These are phyloP conservation scores for Phoma sp. DNA, from an alignment of 2,329 filamentous ascomycete species.

Conservation along the genomic window DNA sequence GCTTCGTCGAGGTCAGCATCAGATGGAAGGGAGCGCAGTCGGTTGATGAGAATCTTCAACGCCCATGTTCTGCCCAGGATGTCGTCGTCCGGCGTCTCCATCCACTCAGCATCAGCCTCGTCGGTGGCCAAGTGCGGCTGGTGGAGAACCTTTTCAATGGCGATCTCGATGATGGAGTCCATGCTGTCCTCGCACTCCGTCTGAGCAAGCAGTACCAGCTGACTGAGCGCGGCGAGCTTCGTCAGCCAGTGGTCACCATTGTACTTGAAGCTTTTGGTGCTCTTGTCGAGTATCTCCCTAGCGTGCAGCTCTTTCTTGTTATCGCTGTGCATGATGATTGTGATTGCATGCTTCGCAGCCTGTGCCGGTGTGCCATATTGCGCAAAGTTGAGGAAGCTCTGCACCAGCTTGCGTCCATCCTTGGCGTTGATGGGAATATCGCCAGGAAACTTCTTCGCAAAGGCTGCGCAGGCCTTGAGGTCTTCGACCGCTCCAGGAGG, in stretches of 20 bases:
- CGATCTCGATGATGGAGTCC: constrained; percentile 79
- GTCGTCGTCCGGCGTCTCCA: constrained; percentile 74
- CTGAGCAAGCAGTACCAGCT: constrained; percentile 76
- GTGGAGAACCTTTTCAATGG: constrained; percentile 75
- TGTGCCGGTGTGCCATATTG: constrained; percentile 80
- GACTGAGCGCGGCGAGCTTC: constrained; percentile 73
- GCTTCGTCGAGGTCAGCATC: constrained; percentile 56
- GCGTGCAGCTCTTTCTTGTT: constrained; percentile 84
- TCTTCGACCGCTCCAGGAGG: constrained; percentile 83
- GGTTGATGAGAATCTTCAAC: constrained; percentile 84
- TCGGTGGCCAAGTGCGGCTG: constrained; percentile 64
- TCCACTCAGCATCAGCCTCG: constrained; percentile 60
- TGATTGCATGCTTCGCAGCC: constrained; percentile 91
- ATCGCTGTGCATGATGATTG: constrained; percentile 79
- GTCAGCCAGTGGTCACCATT: constrained; percentile 75
- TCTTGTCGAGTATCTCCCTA: constrained; percentile 79
- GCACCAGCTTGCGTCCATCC: constrained; percentile 76
- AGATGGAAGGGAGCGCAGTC: constrained; percentile 66
- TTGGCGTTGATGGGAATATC: constrained; percentile 70
- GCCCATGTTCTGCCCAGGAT: constrained; percentile 83
- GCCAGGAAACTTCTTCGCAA: constrained; percentile 81
- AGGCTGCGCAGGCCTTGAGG: constrained; percentile 90
- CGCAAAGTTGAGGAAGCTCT: constrained; percentile 83
- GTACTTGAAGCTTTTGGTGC: constrained; percentile 75
- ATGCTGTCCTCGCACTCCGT: constrained; percentile 73